Base-by-base conservation (phyloP, 306 rosid genomes). In the Astragalus glycyphyllos region DNA sequence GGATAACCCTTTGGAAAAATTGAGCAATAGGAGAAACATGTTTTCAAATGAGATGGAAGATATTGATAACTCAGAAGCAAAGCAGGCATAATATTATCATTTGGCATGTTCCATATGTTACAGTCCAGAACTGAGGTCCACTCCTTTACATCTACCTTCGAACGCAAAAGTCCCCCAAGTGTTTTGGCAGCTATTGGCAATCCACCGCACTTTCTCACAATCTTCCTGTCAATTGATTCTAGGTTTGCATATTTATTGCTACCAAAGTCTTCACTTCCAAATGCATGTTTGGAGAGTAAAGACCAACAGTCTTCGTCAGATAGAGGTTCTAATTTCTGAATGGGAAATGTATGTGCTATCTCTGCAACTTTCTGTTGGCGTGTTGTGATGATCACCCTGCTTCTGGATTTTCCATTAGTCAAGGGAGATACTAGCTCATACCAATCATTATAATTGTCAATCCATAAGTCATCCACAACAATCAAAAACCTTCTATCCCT, bases 161-260 rank as follows among this genome's bases (percentile, higher is more conserved):
- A 76, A 29, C 59, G 80, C 64, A 85, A 14, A 16, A 81, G 46
- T 17, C 77, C 74, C 60, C 84, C 89, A 3, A 84, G 14, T 58
- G 82, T 68, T 74, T 81, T 79, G 7, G 75, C 84, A 26, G 86
- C 86, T 65, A 79, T 2, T 7, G 89, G 89, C 56, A 85, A 57
- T 9, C 89, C 89, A 11, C 38, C 79, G 11, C 86, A 79, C 71
- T 63, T 82, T 7, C 12, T 68, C 47, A 74, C 79, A 59, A 85
- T 62, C n/a, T 82, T 16, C 58, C 57, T 72, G 9, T 83, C 86
- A 31, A 77, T 74, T 48, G 20, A 64, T 73, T 79, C 70, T 2
- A 80, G 45, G 15, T 46, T 61, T 2, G 70, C 70, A 37, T n/a
- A 17, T 6, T 3, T 59, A 11, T 34, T 26, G 29, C 8, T 42